Evolutionary conservation across 345 rosid genomes (phyloP).

Genomic region (Cochlearia excelsa): DNA sequence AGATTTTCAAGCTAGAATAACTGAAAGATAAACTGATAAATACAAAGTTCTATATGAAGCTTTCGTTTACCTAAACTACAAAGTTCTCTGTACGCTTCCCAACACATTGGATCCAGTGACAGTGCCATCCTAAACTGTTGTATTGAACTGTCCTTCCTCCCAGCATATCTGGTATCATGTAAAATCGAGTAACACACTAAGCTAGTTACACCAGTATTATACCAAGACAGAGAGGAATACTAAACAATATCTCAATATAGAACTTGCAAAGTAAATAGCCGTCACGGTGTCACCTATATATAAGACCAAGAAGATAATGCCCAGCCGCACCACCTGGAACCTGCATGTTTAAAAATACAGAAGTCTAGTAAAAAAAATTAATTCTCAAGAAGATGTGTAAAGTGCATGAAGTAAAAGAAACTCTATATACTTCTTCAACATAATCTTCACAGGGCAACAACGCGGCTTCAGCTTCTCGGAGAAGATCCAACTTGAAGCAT

Average conservation of each 20-base stretch:
- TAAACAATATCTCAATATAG: slow-evolving; percentile 9
- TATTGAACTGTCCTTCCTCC: slow-evolving; percentile 59
- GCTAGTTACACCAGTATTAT: slow-evolving; percentile 11
- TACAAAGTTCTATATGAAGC: slow-evolving; percentile 9
- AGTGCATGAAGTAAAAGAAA: slow-evolving; percentile 1
- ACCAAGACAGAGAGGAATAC: slow-evolving; percentile 5
- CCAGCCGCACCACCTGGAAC: slow-evolving; percentile 91
- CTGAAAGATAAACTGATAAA: slow-evolving; percentile 4
- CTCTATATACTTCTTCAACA: slow-evolving; percentile 48
- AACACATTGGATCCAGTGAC: slow-evolving; percentile 73
- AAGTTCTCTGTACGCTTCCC: slow-evolving; percentile 90
- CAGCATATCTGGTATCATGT: slow-evolving; percentile 55
- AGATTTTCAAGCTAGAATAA: slow-evolving; percentile 3
- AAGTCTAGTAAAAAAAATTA: background rate
- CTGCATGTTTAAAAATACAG: slow-evolving; percentile 39
- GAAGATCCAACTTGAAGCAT: slow-evolving; percentile 88
- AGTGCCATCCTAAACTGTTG: slow-evolving; percentile 79
- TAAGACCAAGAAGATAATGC: slow-evolving; percentile 89
- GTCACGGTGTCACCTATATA: slow-evolving; percentile 70
- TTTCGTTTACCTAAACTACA: slow-evolving; percentile 69
- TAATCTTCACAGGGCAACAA: slow-evolving; percentile 58
- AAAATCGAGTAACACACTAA: slow-evolving; percentile 8
- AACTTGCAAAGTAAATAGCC: slow-evolving; percentile 14
- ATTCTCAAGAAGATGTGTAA: background rate
- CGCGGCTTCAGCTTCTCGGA: slow-evolving; percentile 85